Evolutionary conservation across 306 rosid species (phyloP).

Genomic region (Malus sieversii): DNA sequence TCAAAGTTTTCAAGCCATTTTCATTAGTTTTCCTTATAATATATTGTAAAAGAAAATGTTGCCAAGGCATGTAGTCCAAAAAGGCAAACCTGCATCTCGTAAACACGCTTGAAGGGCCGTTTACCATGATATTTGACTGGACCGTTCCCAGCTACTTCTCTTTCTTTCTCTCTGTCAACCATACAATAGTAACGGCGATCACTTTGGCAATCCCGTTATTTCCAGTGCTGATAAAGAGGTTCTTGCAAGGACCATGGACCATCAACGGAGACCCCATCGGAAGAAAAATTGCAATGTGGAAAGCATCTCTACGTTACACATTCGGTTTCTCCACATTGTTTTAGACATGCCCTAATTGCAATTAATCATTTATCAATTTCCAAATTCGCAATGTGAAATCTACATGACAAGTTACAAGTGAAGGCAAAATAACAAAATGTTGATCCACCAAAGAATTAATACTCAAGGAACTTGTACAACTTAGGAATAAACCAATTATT

Average conservation of each 20-base stretch:
- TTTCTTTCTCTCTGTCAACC: constrained; percentile 55
- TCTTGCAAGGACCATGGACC: constrained; percentile 53
- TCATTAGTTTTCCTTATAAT: not conserved
- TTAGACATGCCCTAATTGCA: constrained; percentile 46
- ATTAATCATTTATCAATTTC: not conserved
- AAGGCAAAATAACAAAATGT: not conserved
- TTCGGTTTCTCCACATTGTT: constrained; percentile 57
- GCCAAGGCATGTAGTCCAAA: not conserved
- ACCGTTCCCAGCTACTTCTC: constrained; percentile 31
- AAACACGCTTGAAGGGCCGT: constrained; percentile 67
- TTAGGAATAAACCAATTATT: not conserved
- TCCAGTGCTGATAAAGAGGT: constrained; percentile 55
- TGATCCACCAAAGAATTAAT: not conserved
- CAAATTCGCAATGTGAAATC: not conserved
- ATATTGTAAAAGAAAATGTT: constrained; percentile 3
- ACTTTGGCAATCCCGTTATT: constrained; percentile 52
- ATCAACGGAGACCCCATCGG: constrained; percentile 17
- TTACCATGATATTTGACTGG: constrained; percentile 77
- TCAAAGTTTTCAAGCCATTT: too few relatives aligned
- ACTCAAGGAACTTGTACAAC: not conserved
- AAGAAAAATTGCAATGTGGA: constrained; percentile 48
- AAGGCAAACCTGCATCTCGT: constrained; percentile 65
- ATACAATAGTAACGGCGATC: constrained; percentile 67
- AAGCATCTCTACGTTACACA: constrained; percentile 53
- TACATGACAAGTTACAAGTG: not conserved